phyloP scores from a whole-genome alignment of 208 protist species.

The Herpetomonas samuelpessoai region DNA sequence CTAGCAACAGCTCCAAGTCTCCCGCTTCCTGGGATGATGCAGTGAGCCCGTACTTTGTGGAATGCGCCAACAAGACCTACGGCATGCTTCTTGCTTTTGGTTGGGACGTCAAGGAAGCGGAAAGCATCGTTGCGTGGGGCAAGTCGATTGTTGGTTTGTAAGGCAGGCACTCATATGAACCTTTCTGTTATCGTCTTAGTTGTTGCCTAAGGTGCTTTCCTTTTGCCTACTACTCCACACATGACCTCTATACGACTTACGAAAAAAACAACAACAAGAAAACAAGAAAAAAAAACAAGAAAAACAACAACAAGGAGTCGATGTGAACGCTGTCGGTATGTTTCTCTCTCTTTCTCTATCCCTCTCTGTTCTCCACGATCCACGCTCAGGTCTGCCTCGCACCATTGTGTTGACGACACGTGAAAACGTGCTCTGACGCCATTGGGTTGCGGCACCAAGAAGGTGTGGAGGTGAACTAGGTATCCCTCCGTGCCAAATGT shows the following conservation, averaged over 20 bases:
- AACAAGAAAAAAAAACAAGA: background rate
- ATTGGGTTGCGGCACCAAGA: too few relatives aligned
- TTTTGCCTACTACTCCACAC: too few relatives aligned
- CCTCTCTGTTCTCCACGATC: background rate
- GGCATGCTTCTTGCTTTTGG: constrained; percentile 61
- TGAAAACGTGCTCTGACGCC: too few relatives aligned
- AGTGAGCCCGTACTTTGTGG: constrained; percentile 83
- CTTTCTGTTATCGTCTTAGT: too few relatives aligned
- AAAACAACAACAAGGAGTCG: background rate
- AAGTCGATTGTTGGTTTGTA: constrained; percentile 47
- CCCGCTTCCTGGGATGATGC: constrained; percentile 4
- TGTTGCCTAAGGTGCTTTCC: too few relatives aligned
- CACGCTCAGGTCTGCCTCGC: too few relatives aligned
- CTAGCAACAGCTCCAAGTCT: constrained; percentile 2
- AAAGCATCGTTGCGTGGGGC: constrained; percentile 65
- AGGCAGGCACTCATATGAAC: too few relatives aligned
- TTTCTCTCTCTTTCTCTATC: background rate
- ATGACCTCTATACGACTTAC: too few relatives aligned
- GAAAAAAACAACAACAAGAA: background rate
- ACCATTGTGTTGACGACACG: too few relatives aligned
- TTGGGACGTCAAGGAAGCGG: constrained; percentile 76
- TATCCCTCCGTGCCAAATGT: too few relatives aligned
- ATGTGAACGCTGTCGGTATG: background rate
- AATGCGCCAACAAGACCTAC: constrained; percentile 72
- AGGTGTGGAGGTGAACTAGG: too few relatives aligned